These are phyloP conservation scores for Plasmodium billcollinsi DNA, from an alignment of 169 alveolate genomes.

Conservation along the genomic window DNA sequence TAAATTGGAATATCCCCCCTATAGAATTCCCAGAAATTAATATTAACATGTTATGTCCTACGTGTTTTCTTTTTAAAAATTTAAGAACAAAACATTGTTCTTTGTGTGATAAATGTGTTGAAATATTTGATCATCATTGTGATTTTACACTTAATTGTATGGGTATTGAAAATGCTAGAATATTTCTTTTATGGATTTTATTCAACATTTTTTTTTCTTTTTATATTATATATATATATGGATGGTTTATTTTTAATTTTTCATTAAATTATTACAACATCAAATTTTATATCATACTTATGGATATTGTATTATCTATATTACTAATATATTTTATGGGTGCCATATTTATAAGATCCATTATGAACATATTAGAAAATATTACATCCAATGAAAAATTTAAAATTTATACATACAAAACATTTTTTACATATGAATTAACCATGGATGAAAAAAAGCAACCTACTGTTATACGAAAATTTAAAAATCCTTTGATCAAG, in stretches of 20 bases:
- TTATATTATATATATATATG: conserved; percentile 16
- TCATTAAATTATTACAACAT: not conserved
- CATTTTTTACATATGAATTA: conserved; percentile 47
- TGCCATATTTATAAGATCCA: conserved; percentile 18
- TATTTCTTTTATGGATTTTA: conserved; percentile 51
- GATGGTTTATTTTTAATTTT: not conserved
- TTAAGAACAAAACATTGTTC: conserved; percentile 95
- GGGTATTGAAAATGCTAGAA: conserved; percentile 60
- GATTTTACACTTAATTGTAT: conserved; percentile 64
- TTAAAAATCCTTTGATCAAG: conserved; percentile 69
- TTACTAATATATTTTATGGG: conserved; percentile 45
- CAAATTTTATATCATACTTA: conserved; percentile 7
- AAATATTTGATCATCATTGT: conserved; percentile 96
- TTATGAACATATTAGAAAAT: conserved; percentile 59
- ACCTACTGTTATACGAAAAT: conserved; percentile 35
- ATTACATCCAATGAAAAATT: conserved; percentile 66
- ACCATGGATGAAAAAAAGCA: conserved; percentile 47
- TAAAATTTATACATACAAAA: conserved; percentile 37
- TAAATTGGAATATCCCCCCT: conserved; percentile 8
- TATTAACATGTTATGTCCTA: conserved; percentile 60
- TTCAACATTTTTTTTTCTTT: conserved; percentile 22
- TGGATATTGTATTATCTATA: conserved; percentile 8
- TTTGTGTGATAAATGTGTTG: conserved; percentile 93
- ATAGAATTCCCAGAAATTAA: conserved; percentile 44
- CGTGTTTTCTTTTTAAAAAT: conserved; percentile 82